Conservation (phyloP, 2,329 filamentous ascomycete genomes). For the Colletotrichum sp. region DNA sequence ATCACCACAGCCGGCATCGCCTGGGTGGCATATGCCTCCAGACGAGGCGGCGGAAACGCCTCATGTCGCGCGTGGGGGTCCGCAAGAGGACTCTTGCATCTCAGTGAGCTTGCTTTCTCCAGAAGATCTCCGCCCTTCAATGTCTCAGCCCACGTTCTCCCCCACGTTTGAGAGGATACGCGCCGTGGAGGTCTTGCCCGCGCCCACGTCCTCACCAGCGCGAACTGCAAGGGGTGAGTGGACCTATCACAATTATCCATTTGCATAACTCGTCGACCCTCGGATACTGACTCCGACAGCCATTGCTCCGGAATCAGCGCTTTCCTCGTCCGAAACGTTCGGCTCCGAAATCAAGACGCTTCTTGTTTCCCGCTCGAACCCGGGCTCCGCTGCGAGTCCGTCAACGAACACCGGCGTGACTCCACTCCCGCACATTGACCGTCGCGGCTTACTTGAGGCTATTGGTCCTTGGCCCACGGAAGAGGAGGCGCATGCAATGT, state of each 20-base stretch:
- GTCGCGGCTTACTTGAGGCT: neutral
- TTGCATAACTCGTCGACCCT: neutral
- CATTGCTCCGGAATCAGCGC: neutral
- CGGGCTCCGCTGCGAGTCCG: neutral
- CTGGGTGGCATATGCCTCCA: neutral
- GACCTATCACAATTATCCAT: accelerated
- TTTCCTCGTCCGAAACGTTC: constrained; percentile 1
- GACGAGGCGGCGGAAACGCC: neutral
- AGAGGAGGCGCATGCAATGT: constrained; percentile 1
- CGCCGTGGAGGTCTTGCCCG: neutral
- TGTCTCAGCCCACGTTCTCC: neutral
- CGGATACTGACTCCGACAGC: neutral
- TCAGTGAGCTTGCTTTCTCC: neutral
- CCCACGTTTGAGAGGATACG: neutral
- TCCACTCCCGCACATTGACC: neutral
- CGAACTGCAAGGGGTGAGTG: neutral
- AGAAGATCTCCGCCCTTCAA: neutral
- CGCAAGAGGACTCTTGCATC: neutral
- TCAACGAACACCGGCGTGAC: neutral
- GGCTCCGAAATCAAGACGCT: constrained; percentile 4
- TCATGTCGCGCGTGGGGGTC: no score
- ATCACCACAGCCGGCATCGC: neutral
- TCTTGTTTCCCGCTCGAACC: neutral
- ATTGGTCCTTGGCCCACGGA: neutral
- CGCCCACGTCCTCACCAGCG: neutral